These are phyloP conservation scores for Jatropha multifida DNA, from an alignment of 441 rosid genomes.

Conservation along the genomic window DNA sequence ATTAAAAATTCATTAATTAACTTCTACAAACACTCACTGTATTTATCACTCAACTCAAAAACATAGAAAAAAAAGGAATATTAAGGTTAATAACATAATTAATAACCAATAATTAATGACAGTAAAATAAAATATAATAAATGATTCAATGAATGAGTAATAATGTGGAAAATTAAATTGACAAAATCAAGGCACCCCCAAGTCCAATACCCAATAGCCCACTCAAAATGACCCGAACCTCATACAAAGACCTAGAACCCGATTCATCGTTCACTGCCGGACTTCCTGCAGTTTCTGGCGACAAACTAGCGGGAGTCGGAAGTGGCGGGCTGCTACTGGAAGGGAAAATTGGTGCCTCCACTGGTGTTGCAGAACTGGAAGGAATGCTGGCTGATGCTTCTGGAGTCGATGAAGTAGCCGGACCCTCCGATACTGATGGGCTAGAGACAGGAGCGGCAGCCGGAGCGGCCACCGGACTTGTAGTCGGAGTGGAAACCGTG, in stretches of 20 bases:
- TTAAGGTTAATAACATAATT: too few species aligned
- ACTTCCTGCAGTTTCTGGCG: constrained; percentile 34
- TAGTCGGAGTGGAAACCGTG: constrained; percentile 11
- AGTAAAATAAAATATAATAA: neutral
- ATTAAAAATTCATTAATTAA: too few species aligned
- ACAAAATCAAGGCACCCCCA: constrained; percentile 26
- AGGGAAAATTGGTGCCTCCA: constrained; percentile 51
- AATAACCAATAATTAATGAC: neutral
- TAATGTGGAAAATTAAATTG: neutral
- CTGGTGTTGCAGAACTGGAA: constrained; percentile 49
- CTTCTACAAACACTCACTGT: too few species aligned
- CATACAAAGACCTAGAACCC: constrained; percentile 34
- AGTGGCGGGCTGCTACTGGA: constrained; percentile 41
- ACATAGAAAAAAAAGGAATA: too few species aligned
- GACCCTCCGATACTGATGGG: constrained; percentile 34
- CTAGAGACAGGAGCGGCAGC: constrained; percentile 19
- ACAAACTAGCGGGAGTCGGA: constrained; percentile 25
- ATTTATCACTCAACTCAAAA: too few species aligned
- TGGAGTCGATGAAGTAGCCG: constrained; percentile 37
- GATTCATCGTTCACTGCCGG: constrained; percentile 40
- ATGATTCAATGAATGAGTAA: neutral
- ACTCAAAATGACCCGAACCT: constrained; percentile 25
- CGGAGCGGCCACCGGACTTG: constrained; percentile 24
- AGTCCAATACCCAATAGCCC: constrained; percentile 29
- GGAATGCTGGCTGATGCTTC: constrained; percentile 36